These are phyloP conservation scores for Aphanocladium album DNA, from an alignment of 2,329 filamentous ascomycete species.

Conservation along the genomic window DNA sequence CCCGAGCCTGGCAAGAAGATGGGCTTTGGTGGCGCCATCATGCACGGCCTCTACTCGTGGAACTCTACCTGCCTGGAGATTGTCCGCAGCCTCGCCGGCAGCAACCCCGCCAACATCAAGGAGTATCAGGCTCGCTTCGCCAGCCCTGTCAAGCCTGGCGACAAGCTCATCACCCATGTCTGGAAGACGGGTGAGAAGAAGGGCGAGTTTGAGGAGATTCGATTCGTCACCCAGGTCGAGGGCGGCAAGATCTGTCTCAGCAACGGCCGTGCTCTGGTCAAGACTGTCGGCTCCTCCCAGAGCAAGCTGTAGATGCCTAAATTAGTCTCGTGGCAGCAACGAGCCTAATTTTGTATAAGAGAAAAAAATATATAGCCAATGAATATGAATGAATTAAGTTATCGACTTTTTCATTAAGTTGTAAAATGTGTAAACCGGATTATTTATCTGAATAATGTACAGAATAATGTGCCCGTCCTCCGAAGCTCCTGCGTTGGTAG, in stretches of 20 bases:
- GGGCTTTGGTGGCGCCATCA: constrained; percentile 85
- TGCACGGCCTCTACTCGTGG: constrained; percentile 86
- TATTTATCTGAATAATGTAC: neutral
- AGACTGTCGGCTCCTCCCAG: constrained; percentile 50
- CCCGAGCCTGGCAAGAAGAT: constrained; percentile 82
- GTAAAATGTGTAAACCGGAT: neutral
- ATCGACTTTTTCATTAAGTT: neutral
- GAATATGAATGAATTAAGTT: neutral
- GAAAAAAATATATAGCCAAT: constrained; percentile 3
- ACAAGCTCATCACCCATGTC: constrained; percentile 74
- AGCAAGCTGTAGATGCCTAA: constrained; percentile 53
- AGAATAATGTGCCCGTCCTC: neutral
- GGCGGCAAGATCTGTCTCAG: constrained; percentile 80
- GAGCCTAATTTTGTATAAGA: constrained; percentile 3
- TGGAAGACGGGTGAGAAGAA: constrained; percentile 69
- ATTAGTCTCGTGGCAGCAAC: neutral
- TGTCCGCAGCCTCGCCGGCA: constrained; percentile 66
- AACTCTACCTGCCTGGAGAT: constrained; percentile 73
- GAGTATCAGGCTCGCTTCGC: constrained; percentile 89
- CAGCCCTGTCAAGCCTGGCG: constrained; percentile 75
- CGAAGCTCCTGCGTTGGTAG: neutral
- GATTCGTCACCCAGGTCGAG: constrained; percentile 73
- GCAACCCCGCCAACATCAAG: constrained; percentile 74
- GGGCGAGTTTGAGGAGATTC: constrained; percentile 71
- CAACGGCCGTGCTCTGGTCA: constrained; percentile 79